Base-by-base conservation (phyloP, 2,329 filamentous ascomycete genomes). In the Fusarium newnesense region DNA sequence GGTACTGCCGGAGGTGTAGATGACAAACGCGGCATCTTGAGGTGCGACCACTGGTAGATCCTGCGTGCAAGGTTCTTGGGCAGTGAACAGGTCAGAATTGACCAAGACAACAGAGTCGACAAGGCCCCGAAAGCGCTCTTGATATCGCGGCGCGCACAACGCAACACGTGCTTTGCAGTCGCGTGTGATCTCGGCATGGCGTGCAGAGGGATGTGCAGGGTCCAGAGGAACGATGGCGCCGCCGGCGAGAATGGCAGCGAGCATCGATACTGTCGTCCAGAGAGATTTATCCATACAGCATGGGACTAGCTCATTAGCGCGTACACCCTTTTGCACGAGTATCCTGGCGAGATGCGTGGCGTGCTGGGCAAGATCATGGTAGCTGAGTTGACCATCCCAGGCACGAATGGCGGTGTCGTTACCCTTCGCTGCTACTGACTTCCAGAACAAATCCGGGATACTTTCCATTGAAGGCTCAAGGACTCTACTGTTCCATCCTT, bases 1-100 rank as follows among this genome's bases (percentile, higher is more conserved):
- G 2, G 76, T 78, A 12, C 76, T 78, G 9, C 76, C 76, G 1
- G 75, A 78, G 9, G 76, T 78, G 26, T 68, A 78, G 10, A 78
- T 76, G 13, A 72, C 57, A 10, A 76, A 71, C 1, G 70, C 72
- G 0, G 72, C 64, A 47, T 70, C 46, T 12, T 5, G 46, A 42
- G 30, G 13, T 2, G 60, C 11, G 2, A 70, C 59, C 4, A 2
- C 10, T 56, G 60, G 69, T 0, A 72, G 15, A 9, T 67, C 24
- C 4, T 24, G 24, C 24, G 24, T 3, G 11, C 8, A 16, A 18
- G 60, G 32, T 3, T 50, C 21, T 2, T 49, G 28, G 15, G 36
- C 8, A 26, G 36, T 56, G 21, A 64, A 64, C 4, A 46, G 4
- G 1, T 39, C 24, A 9, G 32, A 8, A 7, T 49, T n/a, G 3